Conservation (phyloP, 2,329 filamentous ascomycete species). For the Lecanicillium sp. region DNA sequence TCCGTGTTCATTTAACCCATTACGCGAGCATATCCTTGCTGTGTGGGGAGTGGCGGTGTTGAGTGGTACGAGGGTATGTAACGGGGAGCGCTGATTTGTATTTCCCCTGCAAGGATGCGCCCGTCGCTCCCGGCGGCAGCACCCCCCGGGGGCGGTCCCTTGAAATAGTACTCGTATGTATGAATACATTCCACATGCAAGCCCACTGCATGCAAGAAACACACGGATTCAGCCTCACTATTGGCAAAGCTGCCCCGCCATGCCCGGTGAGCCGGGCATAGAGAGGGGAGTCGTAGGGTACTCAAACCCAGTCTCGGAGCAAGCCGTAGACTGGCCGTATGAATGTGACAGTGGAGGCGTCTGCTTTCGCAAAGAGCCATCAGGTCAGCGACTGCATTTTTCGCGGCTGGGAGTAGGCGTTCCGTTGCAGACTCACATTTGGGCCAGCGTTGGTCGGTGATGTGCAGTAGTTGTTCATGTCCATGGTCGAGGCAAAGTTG, state of each 20-base stretch:
- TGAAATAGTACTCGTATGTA: too few species aligned
- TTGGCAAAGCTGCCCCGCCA: constrained; percentile 26
- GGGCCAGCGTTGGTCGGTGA: constrained; percentile 58
- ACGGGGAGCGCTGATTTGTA: too few species aligned
- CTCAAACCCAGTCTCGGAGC: constrained; percentile 53
- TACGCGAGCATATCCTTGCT: too few species aligned
- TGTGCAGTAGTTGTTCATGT: constrained; percentile 49
- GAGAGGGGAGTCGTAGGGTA: constrained; percentile 65
- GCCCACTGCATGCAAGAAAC: neutral
- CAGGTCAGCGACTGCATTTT: constrained; percentile 41
- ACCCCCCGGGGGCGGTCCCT: too few species aligned
- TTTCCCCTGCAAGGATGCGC: too few species aligned
- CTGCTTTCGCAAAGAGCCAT: constrained; percentile 43
- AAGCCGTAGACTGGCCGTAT: constrained; percentile 58
- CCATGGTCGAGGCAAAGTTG: constrained; percentile 54
- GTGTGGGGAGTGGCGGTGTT: too few species aligned
- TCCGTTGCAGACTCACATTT: constrained; percentile 58
- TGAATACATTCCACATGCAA: too few species aligned
- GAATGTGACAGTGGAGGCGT: constrained; percentile 71
- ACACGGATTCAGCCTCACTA: neutral
- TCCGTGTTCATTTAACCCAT: too few species aligned
- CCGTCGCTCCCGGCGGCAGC: too few species aligned
- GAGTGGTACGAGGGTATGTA: too few species aligned
- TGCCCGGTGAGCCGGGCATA: constrained; percentile 60
- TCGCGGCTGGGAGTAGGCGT: constrained; percentile 26